A percentile compares a stretch with the other conserved stretches of the same genome.
phyloP scores from a whole-genome alignment of 2,329 filamentous ascomycete genomes.

The Raffaelea deltoideospora region DNA sequence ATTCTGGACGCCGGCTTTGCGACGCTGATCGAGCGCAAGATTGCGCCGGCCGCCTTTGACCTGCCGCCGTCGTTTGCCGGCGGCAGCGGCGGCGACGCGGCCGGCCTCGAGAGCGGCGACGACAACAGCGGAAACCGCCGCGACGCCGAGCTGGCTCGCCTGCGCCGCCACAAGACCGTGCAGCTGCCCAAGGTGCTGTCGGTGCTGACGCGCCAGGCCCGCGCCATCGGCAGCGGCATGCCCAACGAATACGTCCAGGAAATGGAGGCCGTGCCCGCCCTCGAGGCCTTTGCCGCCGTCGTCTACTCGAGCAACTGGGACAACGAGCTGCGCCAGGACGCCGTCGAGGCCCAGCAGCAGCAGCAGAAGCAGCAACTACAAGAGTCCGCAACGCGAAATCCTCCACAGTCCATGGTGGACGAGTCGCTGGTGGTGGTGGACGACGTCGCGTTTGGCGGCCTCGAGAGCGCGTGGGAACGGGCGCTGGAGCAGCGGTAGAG shows the following conservation, averaged over 20 bases:
- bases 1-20: slow-evolving; percentile 82
- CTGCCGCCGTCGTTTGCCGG: slow-evolving; percentile 19
- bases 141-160: slow-evolving; percentile 33
- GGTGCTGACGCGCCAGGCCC: slow-evolving; percentile 79
- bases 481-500: slow-evolving; percentile 30
- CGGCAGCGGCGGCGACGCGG: slow-evolving; percentile 13
- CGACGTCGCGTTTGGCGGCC: slow-evolving; percentile 27
- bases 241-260: slow-evolving; percentile 56
- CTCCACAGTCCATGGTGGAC: slow-evolving; percentile 14
- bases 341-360: slow-evolving; percentile 17
- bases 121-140: slow-evolving; percentile 12
- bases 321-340: slow-evolving; percentile 42
- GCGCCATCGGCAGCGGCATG: slow-evolving; percentile 68
- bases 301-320: slow-evolving; percentile 79
- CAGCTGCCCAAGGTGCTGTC: slow-evolving; percentile 76
- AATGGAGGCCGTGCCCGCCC: slow-evolving; percentile 61
- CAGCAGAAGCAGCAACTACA: slow-evolving; percentile 6
- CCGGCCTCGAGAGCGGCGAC: no score
- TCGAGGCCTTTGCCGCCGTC: slow-evolving; percentile 74
- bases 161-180: slow-evolving; percentile 44
- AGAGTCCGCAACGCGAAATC: no score
- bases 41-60: slow-evolving; percentile 67
- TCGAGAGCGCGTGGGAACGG: slow-evolving; percentile 58
- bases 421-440: slow-evolving; percentile 42
- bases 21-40: slow-evolving; percentile 66